phyloP scores from a whole-genome alignment of 2,329 filamentous ascomycete species.

The Epichloe brachyelytri region DNA sequence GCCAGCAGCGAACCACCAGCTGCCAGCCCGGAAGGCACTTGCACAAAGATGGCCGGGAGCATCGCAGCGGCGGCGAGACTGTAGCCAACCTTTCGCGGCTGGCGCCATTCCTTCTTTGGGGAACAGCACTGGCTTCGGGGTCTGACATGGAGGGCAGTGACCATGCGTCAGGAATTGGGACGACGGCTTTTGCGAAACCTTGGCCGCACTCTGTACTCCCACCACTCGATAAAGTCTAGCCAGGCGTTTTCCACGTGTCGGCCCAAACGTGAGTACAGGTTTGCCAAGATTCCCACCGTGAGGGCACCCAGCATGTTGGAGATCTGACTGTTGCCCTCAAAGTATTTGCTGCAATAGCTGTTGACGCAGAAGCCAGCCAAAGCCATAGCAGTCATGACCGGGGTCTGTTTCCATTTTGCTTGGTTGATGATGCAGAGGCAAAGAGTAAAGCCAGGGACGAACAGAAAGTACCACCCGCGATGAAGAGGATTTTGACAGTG shows the following conservation, averaged over 20 bases:
- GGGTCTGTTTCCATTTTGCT: slow-evolving; percentile 65
- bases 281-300: slow-evolving; percentile 63
- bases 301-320: slow-evolving; percentile 68
- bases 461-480: slow-evolving; percentile 46
- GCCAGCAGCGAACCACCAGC: slow-evolving; percentile 45
- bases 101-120: slow-evolving; percentile 14
- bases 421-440: slow-evolving; percentile 71
- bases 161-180: slow-evolving; percentile 17
- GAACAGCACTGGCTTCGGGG: slow-evolving; percentile 18
- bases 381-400: slow-evolving; percentile 63
- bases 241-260: slow-evolving; percentile 42
- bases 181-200: slow-evolving; percentile 21
- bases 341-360: slow-evolving; percentile 55
- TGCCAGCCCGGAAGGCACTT: slow-evolving; percentile 50
- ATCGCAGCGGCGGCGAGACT: slow-evolving; percentile 75
- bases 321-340: slow-evolving; percentile 59
- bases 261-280: slow-evolving; percentile 61
- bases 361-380: slow-evolving; percentile 64
- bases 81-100: slow-evolving; percentile 45
- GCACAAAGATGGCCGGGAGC: slow-evolving; percentile 73
- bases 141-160: slow-evolving; percentile 18
- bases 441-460: slow-evolving; percentile 61
- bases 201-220: slow-evolving; percentile 32
- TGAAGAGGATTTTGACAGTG: slow-evolving; percentile 32
- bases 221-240: slow-evolving; percentile 34